Conservation (phyloP, 805 yeast species). For the Nakazawaea laoshanensis region DNA sequence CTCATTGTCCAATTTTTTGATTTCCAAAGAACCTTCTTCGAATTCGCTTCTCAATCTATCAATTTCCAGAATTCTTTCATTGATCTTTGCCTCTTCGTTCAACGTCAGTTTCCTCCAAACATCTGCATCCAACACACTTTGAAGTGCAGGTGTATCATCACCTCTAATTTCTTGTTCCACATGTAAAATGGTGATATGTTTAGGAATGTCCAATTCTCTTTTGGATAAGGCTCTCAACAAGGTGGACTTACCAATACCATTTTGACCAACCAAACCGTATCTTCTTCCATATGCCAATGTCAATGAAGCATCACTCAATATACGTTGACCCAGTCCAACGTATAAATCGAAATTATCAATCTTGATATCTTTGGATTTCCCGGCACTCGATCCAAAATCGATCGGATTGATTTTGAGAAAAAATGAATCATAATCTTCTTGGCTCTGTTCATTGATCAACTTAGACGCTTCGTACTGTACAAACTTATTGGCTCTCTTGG, state of each 20-base stretch:
- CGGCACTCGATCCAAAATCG: slow-evolving; percentile 83
- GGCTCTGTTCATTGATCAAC: slow-evolving; percentile 54
- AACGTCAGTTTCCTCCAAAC: slow-evolving; percentile 95
- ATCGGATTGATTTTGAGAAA: slow-evolving; percentile 92
- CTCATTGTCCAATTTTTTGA: slow-evolving; percentile 78
- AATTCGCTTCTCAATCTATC: slow-evolving; percentile 62
- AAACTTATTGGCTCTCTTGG: slow-evolving; percentile 73
- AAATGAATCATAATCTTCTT: slow-evolving; percentile 86
- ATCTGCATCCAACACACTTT: slow-evolving; percentile 97
- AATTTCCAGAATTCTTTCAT: slow-evolving; percentile 68
- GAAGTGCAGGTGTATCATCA: slow-evolving; percentile 84
- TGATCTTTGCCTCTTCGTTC: slow-evolving; percentile 65
- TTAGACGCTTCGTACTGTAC: slow-evolving; percentile 93
- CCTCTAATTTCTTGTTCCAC: slow-evolving; percentile 97
- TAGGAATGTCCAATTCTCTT: slow-evolving; percentile 90
- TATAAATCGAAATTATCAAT: slow-evolving; percentile 87
- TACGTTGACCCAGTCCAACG: slow-evolving; percentile 94
- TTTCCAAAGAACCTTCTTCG: slow-evolving; percentile 68
- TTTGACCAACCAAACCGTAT: slow-evolving; percentile 96
- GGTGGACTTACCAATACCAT: slow-evolving; percentile 99
- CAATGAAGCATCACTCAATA: slow-evolving; percentile 78
- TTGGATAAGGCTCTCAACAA: slow-evolving; percentile 82
- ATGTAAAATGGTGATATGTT: slow-evolving; percentile 89
- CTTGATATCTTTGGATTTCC: slow-evolving; percentile 95
- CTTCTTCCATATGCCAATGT: slow-evolving; percentile 88